Percentiles rank a stretch among this genome's conserved stretches.
Conservation (phyloP, 2,329 filamentous ascomycete species). For the Simplicillium sp. region DNA sequence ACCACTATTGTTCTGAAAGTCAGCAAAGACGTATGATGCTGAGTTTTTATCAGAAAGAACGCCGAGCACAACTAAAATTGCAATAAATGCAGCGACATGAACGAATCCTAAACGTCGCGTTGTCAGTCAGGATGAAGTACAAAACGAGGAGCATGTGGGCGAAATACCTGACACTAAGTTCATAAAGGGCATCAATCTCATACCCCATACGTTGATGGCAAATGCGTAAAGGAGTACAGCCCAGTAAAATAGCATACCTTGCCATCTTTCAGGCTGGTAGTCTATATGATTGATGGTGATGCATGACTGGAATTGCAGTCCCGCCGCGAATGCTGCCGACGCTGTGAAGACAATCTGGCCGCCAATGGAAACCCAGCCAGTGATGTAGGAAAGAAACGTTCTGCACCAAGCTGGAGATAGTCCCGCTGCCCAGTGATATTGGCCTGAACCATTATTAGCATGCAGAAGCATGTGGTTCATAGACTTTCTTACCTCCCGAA, state of each 20-base stretch:
- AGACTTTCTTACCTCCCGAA: slow-evolving; percentile 15
- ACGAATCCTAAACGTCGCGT: slow-evolving; percentile 11
- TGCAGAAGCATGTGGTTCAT: background rate
- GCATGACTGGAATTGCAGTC: slow-evolving; percentile 31
- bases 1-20: slow-evolving; percentile 20
- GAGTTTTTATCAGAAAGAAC: slow-evolving; percentile 20
- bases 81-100: slow-evolving; percentile 17
- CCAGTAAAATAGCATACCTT: slow-evolving; percentile 38
- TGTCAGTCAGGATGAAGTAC: background rate
- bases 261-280: slow-evolving; percentile 31
- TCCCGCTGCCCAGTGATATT: slow-evolving; percentile 35
- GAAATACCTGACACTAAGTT: slow-evolving; percentile 16
- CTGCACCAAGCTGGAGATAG: slow-evolving; percentile 12
- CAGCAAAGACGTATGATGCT: slow-evolving; percentile 18
- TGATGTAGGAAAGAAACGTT: slow-evolving; percentile 10
- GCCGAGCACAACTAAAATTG: slow-evolving; percentile 16
- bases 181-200: slow-evolving; percentile 22
- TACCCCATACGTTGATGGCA: slow-evolving; percentile 31
- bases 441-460: slow-evolving; percentile 16
- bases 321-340: slow-evolving; percentile 35
- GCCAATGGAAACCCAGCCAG: slow-evolving; percentile 34
- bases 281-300: slow-evolving; percentile 29
- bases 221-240: slow-evolving; percentile 26
- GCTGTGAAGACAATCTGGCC: slow-evolving; percentile 35
- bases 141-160: background rate